Conservation (phyloP, 306 rosid genomes). For the Cicer judaicum region DNA sequence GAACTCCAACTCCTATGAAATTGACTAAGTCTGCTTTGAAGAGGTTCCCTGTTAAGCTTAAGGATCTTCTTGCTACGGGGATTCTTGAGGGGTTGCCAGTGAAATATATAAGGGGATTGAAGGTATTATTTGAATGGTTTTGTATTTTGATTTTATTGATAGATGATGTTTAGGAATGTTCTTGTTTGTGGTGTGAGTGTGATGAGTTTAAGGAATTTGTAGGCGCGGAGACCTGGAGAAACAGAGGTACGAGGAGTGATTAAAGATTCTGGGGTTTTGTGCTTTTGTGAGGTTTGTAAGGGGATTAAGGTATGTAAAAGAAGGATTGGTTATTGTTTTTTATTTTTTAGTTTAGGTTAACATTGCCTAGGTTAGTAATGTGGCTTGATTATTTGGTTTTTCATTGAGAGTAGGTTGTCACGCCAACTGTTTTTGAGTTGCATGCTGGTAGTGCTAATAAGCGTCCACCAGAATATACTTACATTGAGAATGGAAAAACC, state of each 20-base stretch:
- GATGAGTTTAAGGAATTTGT: constrained; percentile 35
- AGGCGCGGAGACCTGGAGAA: constrained; percentile 66
- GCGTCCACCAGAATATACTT: constrained; percentile 83
- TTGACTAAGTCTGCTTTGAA: constrained; percentile 34
- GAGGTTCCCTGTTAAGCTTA: constrained; percentile 73
- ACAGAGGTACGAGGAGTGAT: constrained; percentile 72
- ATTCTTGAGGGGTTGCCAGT: constrained; percentile 80
- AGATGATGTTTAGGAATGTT: background rate
- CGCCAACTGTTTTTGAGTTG: constrained; percentile 80
- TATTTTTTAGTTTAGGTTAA: background rate
- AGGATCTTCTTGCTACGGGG: constrained; percentile 82
- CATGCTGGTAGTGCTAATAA: constrained; percentile 90
- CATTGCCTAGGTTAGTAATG: constrained; percentile 23
- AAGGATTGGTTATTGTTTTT: background rate
- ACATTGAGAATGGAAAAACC: constrained; percentile 67
- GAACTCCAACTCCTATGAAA: constrained; percentile 18
- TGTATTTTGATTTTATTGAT: background rate
- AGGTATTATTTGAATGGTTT: constrained; percentile 56
- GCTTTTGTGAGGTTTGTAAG: constrained; percentile 65
- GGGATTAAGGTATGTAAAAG: constrained; percentile 68
- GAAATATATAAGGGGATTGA: constrained; percentile 65
- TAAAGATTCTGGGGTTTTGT: constrained; percentile 59
- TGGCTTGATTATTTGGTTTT: constrained; percentile 24
- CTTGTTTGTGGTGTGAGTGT: background rate
- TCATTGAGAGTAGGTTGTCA: constrained; percentile 62